A percentile compares a stretch with the other conserved stretches of the same genome.
Evolutionary conservation across 306 rosid genomes (phyloP).

Genomic region (Quercus mongolica): DNA sequence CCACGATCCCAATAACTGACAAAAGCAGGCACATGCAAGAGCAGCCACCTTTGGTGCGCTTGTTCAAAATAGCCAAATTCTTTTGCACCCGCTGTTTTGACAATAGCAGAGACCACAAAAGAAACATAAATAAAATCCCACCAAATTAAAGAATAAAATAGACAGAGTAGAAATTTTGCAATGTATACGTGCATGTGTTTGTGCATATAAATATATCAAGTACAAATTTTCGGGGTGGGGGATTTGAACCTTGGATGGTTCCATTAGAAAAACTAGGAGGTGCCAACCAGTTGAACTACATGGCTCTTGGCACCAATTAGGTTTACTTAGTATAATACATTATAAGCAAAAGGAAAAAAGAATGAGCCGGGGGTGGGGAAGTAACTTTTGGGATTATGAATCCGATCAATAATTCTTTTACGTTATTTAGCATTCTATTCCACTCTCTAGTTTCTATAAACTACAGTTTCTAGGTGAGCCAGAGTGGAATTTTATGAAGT

Average conservation of each 20-base stretch:
- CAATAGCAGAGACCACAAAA: constrained; percentile 15
- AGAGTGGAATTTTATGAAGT: neutral
- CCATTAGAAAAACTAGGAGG: no score
- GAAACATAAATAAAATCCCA: constrained; percentile 15
- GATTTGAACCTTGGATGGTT: no score
- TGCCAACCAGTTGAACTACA: no score
- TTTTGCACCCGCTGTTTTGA: constrained; percentile 88
- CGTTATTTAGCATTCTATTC: no score
- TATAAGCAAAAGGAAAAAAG: neutral
- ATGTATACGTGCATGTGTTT: no score
- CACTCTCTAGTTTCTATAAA: no score
- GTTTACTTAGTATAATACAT: neutral
- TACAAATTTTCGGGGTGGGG: no score
- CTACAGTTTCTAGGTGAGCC: neutral
- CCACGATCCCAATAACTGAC: constrained; percentile 73
- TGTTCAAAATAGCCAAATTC: constrained; percentile 82
- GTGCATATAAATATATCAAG: no score
- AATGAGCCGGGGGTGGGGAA: neutral
- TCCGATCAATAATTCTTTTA: no score
- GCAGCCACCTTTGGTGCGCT: constrained; percentile 87
- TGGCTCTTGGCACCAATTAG: neutral
- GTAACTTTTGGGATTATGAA: neutral
- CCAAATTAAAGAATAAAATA: neutral
- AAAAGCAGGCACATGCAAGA: constrained; percentile 88
- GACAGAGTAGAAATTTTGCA: no score